phyloP scores from a whole-genome alignment of 139 green algal genomes.

The Haematococcus sp. region DNA sequence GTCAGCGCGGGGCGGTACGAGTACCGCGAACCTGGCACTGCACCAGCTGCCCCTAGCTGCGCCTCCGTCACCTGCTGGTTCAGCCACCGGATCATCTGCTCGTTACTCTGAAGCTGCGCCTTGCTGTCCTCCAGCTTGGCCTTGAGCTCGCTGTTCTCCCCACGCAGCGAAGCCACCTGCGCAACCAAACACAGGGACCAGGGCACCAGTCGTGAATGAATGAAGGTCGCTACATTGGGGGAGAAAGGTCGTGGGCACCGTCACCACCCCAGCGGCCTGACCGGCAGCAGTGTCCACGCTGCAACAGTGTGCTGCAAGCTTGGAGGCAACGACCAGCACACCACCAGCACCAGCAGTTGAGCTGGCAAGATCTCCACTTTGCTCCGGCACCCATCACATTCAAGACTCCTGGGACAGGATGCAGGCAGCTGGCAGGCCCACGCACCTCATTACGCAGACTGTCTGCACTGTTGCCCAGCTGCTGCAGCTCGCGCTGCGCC shows the following conservation, averaged over 20 bases:
- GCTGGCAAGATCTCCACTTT: no score
- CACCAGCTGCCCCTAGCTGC: slow-evolving; percentile 49
- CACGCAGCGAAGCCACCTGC: slow-evolving; percentile 10
- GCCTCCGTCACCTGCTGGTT: slow-evolving; percentile 81
- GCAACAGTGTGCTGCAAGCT: not conserved
- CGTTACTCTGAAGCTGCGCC: slow-evolving; percentile 75
- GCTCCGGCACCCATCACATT: no score
- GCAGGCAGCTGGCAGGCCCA: no score
- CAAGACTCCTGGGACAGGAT: no score
- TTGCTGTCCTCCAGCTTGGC: slow-evolving; percentile 81
- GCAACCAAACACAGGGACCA: not conserved
- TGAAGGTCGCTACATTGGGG: no score
- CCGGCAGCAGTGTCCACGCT: not conserved
- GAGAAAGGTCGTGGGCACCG: not conserved
- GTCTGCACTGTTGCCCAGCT: not conserved
- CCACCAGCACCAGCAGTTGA: no score
- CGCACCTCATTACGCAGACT: not conserved
- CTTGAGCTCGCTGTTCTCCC: slow-evolving; percentile 54
- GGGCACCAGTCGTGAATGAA: not conserved
- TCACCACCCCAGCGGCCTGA: no score
- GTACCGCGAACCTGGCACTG: slow-evolving; percentile 43
- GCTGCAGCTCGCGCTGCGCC: slow-evolving; percentile 10
- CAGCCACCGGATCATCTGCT: slow-evolving; percentile 95
- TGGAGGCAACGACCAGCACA: no score
- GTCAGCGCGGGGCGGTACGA: slow-evolving; percentile 38